Conservation (phyloP, 257 asterid species). For the Ehretia macrophylla region DNA sequence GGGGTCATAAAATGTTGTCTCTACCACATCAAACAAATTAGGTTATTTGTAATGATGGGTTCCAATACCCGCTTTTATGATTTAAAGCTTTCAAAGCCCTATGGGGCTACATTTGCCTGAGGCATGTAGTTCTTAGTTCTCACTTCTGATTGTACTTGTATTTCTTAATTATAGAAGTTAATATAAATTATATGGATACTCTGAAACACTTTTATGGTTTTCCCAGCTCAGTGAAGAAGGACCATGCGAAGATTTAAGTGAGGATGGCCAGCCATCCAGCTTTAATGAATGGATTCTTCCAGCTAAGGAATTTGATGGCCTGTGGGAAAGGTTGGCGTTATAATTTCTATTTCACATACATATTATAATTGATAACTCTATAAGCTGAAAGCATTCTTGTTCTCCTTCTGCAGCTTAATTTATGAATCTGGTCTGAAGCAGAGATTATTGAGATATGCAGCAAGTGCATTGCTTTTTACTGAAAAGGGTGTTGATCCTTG, state of each 20-base stretch:
- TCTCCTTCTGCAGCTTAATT: conserved; percentile 73
- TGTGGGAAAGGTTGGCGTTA: conserved; percentile 91
- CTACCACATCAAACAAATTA: too few species aligned
- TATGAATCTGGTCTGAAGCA: conserved; percentile 94
- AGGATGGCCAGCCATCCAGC: conserved; percentile 81
- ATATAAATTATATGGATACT: neutral
- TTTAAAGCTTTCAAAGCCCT: neutral
- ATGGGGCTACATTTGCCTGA: neutral
- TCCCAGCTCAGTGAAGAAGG: conserved; percentile 96
- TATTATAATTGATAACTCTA: conserved; percentile 8
- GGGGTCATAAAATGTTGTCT: too few species aligned
- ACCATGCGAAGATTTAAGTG: conserved; percentile 86
- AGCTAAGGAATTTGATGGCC: conserved; percentile 94
- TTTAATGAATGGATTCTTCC: conserved; percentile 98
- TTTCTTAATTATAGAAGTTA: neutral
- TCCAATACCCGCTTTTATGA: too few species aligned
- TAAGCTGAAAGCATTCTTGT: conserved; percentile 18
- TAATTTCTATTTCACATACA: conserved; percentile 3
- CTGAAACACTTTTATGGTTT: conserved; percentile 1
- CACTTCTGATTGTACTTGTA: neutral
- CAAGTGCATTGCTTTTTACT: conserved; percentile 95
- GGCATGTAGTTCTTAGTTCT: neutral
- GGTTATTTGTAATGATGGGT: too few species aligned
- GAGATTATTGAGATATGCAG: conserved; percentile 88
- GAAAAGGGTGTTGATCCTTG: conserved; percentile 95